Conservation (phyloP, 2,329 filamentous ascomycete species). For the Simplicillium aogashimaense region DNA sequence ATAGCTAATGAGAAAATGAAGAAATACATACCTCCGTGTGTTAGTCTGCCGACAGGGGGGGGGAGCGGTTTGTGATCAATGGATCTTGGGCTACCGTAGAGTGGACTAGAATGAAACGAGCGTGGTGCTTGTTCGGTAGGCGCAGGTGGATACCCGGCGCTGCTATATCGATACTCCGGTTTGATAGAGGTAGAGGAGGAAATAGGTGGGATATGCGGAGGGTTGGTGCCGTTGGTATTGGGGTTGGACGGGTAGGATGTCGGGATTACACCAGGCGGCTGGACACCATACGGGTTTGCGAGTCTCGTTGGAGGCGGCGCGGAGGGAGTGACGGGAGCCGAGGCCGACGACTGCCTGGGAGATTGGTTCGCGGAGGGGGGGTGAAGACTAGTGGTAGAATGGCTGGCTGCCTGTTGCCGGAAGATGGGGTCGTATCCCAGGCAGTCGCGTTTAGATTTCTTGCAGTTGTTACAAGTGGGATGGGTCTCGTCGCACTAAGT, state of each 20-base stretch:
- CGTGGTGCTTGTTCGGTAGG: background rate
- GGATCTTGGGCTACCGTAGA: background rate
- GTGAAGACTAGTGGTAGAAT: constrained; percentile 29
- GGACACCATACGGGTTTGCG: constrained; percentile 34
- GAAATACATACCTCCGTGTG: too few relatives aligned
- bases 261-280: constrained; percentile 30
- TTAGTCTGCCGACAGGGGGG: background rate
- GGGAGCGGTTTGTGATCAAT: background rate
- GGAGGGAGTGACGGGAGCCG: constrained; percentile 13
- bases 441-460: constrained; percentile 81
- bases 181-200: constrained; percentile 22
- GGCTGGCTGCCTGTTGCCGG: constrained; percentile 64
- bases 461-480: constrained; percentile 83
- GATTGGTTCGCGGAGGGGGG: constrained; percentile 29
- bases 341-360: constrained; percentile 10
- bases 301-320: constrained; percentile 13
- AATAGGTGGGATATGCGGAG: constrained; percentile 13
- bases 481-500: constrained; percentile 88
- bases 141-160: constrained; percentile 27
- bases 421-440: constrained; percentile 82
- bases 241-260: constrained; percentile 26
- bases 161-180: constrained; percentile 24
- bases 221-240: constrained; percentile 20
- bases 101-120: background rate
- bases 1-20: background rate